Evolutionary conservation across 495 filamentous ascomycete genomes (phyloP).

Genomic region (Penicillium psychrofluorescens): DNA sequence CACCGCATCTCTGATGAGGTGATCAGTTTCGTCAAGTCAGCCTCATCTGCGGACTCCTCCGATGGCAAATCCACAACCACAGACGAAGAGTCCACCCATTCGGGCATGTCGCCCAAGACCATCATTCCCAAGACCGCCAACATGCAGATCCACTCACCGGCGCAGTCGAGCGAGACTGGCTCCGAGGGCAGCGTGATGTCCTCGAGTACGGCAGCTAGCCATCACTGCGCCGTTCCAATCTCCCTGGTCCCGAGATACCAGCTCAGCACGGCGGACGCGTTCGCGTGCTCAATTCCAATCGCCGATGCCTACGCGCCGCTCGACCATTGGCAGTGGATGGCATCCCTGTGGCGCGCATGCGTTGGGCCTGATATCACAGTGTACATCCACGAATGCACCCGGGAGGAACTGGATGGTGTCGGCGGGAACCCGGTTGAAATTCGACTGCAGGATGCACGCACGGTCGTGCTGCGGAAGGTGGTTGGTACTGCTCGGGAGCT

Average conservation of each 20-base stretch:
- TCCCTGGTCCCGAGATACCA: constrained; percentile 70
- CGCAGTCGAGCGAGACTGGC: constrained; percentile 19
- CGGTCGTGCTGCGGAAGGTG: constrained; percentile 51
- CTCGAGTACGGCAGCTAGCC: constrained; percentile 6
- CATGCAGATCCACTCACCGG: constrained; percentile 23
- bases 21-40: constrained; percentile 49
- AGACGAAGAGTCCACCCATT: constrained; percentile 12
- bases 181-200: constrained; percentile 19
- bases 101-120: constrained; percentile 26
- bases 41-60: constrained; percentile 8
- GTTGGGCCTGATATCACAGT: constrained; percentile 84
- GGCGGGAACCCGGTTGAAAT: constrained; percentile 44
- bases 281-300: constrained; percentile 64
- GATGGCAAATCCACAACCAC: constrained; percentile 1
- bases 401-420: constrained; percentile 37
- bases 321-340: constrained; percentile 99
- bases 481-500: constrained; percentile 30
- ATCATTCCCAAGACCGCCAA: constrained; percentile 27
- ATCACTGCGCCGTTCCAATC: constrained; percentile 44
- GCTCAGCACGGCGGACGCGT: constrained; percentile 67
- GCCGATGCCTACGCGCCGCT: constrained; percentile 68
- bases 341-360: constrained; percentile 84
- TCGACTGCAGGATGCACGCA: constrained; percentile 42
- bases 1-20: constrained; percentile 63
- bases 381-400: constrained; percentile 39